Conservation (phyloP, 805 yeast species). For the Candida incommunis region DNA sequence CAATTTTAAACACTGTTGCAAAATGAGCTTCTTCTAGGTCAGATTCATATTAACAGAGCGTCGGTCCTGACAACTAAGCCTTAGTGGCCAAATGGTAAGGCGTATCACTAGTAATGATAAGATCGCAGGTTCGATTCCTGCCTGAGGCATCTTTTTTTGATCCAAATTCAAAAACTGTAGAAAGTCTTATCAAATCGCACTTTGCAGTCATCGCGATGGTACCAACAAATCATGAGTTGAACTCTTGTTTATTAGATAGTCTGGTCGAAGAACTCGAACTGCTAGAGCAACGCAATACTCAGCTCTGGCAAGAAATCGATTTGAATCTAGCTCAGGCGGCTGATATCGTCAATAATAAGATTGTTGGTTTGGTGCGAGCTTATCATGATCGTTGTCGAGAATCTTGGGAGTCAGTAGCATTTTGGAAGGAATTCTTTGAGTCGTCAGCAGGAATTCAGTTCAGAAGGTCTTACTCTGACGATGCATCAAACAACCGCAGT, state of each 20-base stretch:
- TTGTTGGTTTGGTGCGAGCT: background rate
- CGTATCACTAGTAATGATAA: conserved; percentile 2
- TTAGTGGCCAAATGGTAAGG: conserved; percentile 2
- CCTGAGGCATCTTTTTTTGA: conserved; percentile 1
- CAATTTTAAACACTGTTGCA: no score
- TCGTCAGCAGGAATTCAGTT: background rate
- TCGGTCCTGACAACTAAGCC: background rate
- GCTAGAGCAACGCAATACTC: background rate
- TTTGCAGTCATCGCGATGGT: background rate
- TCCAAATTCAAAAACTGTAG: no score
- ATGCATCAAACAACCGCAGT: no score
- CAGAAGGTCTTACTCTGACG: no score
- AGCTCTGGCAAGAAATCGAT: background rate
- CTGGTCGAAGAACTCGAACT: background rate
- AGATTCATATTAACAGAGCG: no score
- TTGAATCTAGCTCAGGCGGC: background rate
- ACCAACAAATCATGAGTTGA: no score
- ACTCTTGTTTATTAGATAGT: no score
- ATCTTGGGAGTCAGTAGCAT: background rate
- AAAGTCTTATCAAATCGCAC: no score
- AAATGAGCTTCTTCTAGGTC: no score
- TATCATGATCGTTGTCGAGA: background rate
- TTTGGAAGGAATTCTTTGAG: background rate
- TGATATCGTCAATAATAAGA: background rate
- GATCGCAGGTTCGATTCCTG: conserved; percentile 2